Evolutionary conservation across 2,329 filamentous ascomycete genomes (phyloP).

Genomic region (Fusarium sp.): DNA sequence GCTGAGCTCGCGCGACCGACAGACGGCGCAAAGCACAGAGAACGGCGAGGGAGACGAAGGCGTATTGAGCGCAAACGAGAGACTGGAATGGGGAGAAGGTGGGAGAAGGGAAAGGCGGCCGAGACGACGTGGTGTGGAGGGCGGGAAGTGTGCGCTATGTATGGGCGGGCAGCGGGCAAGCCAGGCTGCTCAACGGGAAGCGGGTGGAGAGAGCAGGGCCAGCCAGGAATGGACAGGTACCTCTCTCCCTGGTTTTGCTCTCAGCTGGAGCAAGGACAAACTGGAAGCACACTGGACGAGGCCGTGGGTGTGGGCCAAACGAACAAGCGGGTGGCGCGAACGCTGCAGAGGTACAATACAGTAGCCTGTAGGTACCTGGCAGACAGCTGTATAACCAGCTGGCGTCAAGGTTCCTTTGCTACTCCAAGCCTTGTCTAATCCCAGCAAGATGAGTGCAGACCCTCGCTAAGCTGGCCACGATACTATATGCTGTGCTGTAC

Average conservation of each 20-base stretch:
- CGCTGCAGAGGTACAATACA: conserved; percentile 30
- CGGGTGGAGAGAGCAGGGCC: conserved; percentile 26
- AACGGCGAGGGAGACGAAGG: conserved; percentile 36
- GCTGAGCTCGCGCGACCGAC: conserved; percentile 35
- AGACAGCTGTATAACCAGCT: conserved; percentile 20
- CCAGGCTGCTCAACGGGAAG: conserved; percentile 25
- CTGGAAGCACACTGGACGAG: conserved; percentile 33
- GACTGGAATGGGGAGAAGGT: conserved; percentile 50
- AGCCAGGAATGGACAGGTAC: conserved; percentile 27
- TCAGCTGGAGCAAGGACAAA: conserved; percentile 17
- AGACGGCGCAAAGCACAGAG: conserved; percentile 36
- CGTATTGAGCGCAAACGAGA: conserved; percentile 48
- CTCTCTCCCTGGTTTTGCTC: conserved; percentile 13
- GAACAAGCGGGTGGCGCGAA: conserved; percentile 48
- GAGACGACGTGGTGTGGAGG: conserved; percentile 42
- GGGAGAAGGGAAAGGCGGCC: conserved; percentile 43
- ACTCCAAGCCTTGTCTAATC: conserved; percentile 11
- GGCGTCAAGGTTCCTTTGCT: conserved; percentile 27
- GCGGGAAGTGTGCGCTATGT: conserved; percentile 45
- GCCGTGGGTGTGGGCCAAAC: conserved; percentile 37
- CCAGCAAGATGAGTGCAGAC: conserved; percentile 3
- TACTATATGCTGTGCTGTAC: conserved; percentile 21
- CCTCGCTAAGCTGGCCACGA: conserved; percentile 7
- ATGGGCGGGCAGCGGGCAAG: conserved; percentile 26
- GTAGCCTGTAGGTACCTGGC: conserved; percentile 26